Percentiles rank a stretch among this genome's conserved stretches.
phyloP scores from a whole-genome alignment of 352 stramenopile species.

The Blastocystis sp. region DNA sequence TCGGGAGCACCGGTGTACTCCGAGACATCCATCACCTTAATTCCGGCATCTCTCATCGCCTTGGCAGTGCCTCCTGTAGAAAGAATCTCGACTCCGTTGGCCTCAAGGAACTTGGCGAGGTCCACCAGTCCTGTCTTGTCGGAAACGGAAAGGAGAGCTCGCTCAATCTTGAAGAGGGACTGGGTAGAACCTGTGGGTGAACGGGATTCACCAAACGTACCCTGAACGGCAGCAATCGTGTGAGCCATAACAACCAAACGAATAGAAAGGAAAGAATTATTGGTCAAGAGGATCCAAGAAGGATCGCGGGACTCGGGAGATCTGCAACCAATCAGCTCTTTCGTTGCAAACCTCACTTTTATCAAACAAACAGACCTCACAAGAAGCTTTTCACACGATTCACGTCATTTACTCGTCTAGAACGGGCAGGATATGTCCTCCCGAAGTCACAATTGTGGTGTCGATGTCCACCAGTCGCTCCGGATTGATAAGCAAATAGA shows the following conservation, averaged over 20 bases:
- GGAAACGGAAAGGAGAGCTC: conserved; percentile 92
- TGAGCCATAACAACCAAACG: conserved; percentile 14
- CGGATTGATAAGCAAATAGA: conserved; percentile 75
- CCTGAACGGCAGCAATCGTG: conserved; percentile 52
- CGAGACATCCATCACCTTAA: conserved; percentile 86
- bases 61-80: conserved; percentile 95
- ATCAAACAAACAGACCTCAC: background rate
- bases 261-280: conserved; percentile 13
- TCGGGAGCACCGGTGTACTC: conserved; percentile 91
- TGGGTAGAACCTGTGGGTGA: background rate
- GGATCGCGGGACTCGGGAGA: too few relatives aligned
- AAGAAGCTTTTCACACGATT: background rate
- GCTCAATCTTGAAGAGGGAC: conserved; percentile 67
- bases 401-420: conserved; percentile 58
- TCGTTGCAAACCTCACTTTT: too few relatives aligned
- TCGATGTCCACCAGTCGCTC: conserved; percentile 68
- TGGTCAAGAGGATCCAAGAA: too few relatives aligned
- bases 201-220: background rate
- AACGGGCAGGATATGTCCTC: conserved; percentile 69
- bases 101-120: conserved; percentile 80
- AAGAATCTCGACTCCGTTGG: conserved; percentile 85
- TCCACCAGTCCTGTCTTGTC: conserved; percentile 96
- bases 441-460: conserved; percentile 73
- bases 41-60: conserved; percentile 80
- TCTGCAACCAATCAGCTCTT: too few relatives aligned